Evolutionary conservation across 148 eudicot species (phyloP).

Genomic region (Linanthus parryae): DNA sequence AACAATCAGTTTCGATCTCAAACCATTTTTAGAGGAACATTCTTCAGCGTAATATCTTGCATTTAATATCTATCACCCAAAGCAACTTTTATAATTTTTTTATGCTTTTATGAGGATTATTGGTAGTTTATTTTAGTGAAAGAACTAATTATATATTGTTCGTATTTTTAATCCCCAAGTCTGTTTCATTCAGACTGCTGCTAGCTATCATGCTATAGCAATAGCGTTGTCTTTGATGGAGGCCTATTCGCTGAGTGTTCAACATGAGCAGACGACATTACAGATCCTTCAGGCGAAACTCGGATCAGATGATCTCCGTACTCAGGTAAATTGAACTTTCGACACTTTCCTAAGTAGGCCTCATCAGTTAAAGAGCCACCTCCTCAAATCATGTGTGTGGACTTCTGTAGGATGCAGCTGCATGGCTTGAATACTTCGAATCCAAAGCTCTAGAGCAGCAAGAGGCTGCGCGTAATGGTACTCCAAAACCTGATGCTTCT

Average conservation of each 20-base stretch:
- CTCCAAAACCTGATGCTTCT: conserved; percentile 95
- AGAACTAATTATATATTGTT: too few relatives aligned
- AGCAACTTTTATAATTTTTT: background rate
- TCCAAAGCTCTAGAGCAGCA: conserved; percentile 97
- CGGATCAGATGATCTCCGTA: conserved; percentile 89
- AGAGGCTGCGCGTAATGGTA: conserved; percentile 94
- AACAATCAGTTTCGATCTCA: too few relatives aligned
- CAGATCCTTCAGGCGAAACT: conserved; percentile 85
- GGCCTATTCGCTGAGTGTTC: conserved; percentile 91
- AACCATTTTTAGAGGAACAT: too few relatives aligned
- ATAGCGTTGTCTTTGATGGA: conserved; percentile 97
- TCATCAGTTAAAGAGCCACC: conserved; percentile 1
- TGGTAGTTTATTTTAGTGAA: too few relatives aligned
- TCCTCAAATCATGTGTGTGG: conserved; percentile 5
- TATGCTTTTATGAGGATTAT: background rate
- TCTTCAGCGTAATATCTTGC: too few relatives aligned
- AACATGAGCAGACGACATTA: conserved; percentile 90
- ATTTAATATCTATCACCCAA: background rate
- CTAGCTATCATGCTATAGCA: conserved; percentile 97
- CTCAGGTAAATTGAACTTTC: conserved; percentile 48
- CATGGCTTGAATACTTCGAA: conserved; percentile 97
- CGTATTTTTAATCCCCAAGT: conserved; percentile 2
- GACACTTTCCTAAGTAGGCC: background rate
- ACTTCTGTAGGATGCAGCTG: conserved; percentile 75
- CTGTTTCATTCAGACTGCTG: conserved; percentile 66